Percentiles rank a stretch among this genome's conserved stretches.
Evolutionary conservation across 2,329 filamentous ascomycete genomes (phyloP).

Genomic region (Xylaria polymorpha): DNA sequence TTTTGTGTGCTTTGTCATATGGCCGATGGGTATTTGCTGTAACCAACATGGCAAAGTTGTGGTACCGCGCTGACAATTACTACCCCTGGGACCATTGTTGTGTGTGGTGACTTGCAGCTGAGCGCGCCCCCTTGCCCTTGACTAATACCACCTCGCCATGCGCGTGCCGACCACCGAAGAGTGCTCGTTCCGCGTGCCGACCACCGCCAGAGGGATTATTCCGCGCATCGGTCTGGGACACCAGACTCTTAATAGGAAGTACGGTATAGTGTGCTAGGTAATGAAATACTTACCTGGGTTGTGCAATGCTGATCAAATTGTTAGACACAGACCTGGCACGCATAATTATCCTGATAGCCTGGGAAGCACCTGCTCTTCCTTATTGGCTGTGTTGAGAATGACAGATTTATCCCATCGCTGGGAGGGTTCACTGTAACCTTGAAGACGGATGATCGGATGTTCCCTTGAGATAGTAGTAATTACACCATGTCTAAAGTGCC

Average conservation of each 20-base stretch:
- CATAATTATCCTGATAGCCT: no score
- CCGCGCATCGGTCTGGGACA: neutral
- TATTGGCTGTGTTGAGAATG: neutral
- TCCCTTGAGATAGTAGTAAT: slow-evolving; percentile 2
- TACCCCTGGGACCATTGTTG: neutral
- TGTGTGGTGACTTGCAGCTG: neutral
- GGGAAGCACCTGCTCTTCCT: neutral
- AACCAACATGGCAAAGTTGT: no score
- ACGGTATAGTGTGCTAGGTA: no score
- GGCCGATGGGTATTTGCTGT: no score
- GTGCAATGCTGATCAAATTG: neutral
- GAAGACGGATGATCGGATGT: slow-evolving; percentile 3
- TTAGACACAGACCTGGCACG: neutral
- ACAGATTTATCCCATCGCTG: neutral
- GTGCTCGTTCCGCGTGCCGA: slow-evolving; percentile 10
- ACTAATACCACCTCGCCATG: neutral
- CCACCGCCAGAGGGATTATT: neutral
- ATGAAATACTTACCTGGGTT: neutral
- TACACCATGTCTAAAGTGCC: slow-evolving; percentile 9
- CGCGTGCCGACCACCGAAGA: slow-evolving; percentile 21
- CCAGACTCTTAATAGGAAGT: neutral
- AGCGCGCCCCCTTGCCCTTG: neutral
- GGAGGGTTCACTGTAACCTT: neutral
- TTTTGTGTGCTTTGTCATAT: no score
- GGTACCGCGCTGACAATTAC: slow-evolving; percentile 28